These are phyloP conservation scores for Geosmithia putterillii DNA, from an alignment of 2,329 filamentous ascomycete genomes.

Conservation along the genomic window DNA sequence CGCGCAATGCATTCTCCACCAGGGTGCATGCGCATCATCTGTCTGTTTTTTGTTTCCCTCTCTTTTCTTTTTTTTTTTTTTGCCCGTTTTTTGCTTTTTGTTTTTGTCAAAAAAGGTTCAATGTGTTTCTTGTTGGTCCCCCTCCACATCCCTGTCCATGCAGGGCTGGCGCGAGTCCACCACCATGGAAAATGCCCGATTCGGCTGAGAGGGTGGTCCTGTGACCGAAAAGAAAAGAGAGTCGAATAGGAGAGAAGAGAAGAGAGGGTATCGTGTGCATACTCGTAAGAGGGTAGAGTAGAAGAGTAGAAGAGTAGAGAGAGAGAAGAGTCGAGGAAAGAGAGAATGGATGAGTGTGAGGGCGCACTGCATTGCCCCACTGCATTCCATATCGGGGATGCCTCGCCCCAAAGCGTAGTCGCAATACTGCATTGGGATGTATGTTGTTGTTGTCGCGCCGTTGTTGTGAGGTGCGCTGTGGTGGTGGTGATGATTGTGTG, in stretches of 20 bases:
- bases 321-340: no score
- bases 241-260: neutral
- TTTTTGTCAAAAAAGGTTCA: neutral
- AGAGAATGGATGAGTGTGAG: no score
- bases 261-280: no score
- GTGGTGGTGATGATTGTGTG: no score
- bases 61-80: neutral
- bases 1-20: neutral
- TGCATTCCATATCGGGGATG: no score
- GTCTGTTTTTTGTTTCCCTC: neutral
- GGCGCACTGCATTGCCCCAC: no score
- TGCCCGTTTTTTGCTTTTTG: neutral
- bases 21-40: neutral
- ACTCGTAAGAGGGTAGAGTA: no score
- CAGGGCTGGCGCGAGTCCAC: slow-evolving; percentile 29
- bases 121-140: slow-evolving; percentile 22
- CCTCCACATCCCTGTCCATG: slow-evolving; percentile 42
- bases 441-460: neutral
- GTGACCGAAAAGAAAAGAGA: neutral
- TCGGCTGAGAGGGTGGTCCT: neutral
- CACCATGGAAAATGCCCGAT: neutral
- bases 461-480: neutral
- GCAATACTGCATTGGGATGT: no score
- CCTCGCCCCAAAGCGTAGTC: no score
- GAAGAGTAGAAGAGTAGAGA: no score